A percentile compares a stretch with the other conserved stretches of the same genome.
phyloP scores from a whole-genome alignment of 768 basidiomycete species.

The Plicaturopsis crispa region DNA sequence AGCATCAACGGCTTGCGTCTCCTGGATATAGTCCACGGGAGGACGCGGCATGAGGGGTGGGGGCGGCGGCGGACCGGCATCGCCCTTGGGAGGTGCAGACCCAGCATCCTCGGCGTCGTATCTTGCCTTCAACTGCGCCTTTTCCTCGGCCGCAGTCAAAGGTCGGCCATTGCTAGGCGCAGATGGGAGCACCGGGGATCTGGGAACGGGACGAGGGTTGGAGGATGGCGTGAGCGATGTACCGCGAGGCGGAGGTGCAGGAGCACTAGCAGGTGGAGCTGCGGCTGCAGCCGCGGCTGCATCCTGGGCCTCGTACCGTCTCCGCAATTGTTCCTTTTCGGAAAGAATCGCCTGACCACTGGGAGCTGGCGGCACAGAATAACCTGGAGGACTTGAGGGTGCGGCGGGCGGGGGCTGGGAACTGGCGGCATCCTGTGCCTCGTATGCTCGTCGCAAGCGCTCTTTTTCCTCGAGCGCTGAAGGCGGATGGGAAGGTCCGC shows the following conservation, averaged over 20 bases:
- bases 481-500: conserved; percentile 27
- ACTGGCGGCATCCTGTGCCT: conserved; percentile 57
- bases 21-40: conserved; percentile 72
- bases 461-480: conserved; percentile 59
- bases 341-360: conserved; percentile 20
- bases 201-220: conserved; percentile 20
- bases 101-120: conserved; percentile 49
- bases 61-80: conserved; percentile 31
- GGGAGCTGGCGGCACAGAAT: conserved; percentile 14
- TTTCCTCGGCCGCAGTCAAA: conserved; percentile 74
- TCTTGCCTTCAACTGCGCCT: conserved; percentile 57
- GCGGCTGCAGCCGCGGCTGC: conserved; percentile 22
- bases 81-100: conserved; percentile 9
- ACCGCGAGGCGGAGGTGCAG: conserved; percentile 17
- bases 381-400: conserved; percentile 13
- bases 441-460: conserved; percentile 52
- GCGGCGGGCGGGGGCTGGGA: conserved; percentile 19
- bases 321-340: conserved; percentile 54
- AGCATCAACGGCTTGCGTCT: conserved; percentile 70
- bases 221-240: conserved; percentile 13
- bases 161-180: conserved; percentile 16
- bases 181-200: conserved; percentile 20
- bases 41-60: conserved; percentile 74
- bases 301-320: conserved; percentile 52
- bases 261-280: conserved; percentile 13